phyloP scores from a whole-genome alignment of 148 eudicot genomes.

The Chenopodium quinoa region DNA sequence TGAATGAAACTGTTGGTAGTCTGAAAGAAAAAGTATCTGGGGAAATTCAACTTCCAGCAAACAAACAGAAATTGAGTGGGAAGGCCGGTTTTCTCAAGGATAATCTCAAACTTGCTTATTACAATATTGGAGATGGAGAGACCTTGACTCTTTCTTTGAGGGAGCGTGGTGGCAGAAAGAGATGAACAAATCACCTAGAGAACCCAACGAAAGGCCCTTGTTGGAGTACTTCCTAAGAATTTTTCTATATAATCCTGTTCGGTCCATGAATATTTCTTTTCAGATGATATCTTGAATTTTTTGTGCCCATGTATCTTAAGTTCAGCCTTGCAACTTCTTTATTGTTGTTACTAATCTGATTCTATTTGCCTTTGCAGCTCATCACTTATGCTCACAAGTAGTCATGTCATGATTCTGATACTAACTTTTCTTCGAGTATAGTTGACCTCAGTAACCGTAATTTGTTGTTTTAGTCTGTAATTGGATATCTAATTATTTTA shows the following conservation, averaged over 20 bases:
- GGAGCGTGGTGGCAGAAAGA: conserved; percentile 86
- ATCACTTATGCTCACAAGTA: conserved; percentile 30
- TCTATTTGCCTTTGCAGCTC: conserved; percentile 41
- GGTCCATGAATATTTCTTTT: conserved; percentile 20
- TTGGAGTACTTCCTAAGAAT: conserved; percentile 31
- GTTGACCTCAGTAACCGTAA: neutral
- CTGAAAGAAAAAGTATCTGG: conserved; percentile 80
- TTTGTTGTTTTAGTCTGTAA: neutral
- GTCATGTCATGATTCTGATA: conserved; percentile 20
- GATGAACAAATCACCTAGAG: conserved; percentile 34
- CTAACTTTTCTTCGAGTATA: conserved; percentile 20
- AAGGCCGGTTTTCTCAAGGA: conserved; percentile 89
- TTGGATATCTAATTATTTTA: neutral
- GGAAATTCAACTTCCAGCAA: conserved; percentile 80
- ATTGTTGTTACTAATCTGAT: conserved; percentile 30
- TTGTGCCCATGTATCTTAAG: conserved; percentile 31
- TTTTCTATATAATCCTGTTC: conserved; percentile 23
- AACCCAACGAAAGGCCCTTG: conserved; percentile 34
- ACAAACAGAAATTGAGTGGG: conserved; percentile 82
- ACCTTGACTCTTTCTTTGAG: conserved; percentile 62
- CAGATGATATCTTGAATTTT: conserved; percentile 30
- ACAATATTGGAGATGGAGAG: conserved; percentile 65
- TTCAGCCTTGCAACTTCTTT: conserved; percentile 17
- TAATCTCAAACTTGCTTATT: conserved; percentile 74
- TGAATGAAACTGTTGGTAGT: conserved; percentile 66